phyloP scores from a whole-genome alignment of 352 stramenopile species.

The Phytophthora citricola region DNA sequence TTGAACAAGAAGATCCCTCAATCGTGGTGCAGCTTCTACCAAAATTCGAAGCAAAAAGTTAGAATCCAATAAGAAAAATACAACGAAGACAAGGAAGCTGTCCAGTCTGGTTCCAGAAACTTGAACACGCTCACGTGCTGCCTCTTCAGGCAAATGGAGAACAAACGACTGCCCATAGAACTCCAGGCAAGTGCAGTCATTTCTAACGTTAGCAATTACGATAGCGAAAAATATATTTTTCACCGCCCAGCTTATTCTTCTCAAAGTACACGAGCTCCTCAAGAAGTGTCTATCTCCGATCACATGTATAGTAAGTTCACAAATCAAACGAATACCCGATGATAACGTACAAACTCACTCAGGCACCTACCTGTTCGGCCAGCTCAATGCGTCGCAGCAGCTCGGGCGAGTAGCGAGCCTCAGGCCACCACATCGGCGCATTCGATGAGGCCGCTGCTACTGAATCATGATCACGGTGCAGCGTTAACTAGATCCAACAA shows the following conservation, averaged over 20 bases:
- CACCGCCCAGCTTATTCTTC: slow-evolving; percentile 12
- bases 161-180: neutral
- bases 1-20: no score
- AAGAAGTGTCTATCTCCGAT: neutral
- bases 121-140: no score
- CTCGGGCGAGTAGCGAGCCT: slow-evolving; percentile 44
- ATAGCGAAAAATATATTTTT: neutral
- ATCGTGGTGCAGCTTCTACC: no score
- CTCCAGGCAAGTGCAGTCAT: neutral
- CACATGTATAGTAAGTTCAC: no score
- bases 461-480: slow-evolving; percentile 35
- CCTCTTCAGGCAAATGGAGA: no score
- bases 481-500: slow-evolving; percentile 30
- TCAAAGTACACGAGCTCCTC: slow-evolving; percentile 10
- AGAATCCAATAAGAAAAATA: no score
- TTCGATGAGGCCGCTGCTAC: neutral
- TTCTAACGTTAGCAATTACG: neutral
- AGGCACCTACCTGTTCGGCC: slow-evolving; percentile 45
- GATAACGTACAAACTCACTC: neutral
- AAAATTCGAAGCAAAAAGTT: no score
- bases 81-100: no score
- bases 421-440: slow-evolving; percentile 66
- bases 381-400: slow-evolving; percentile 46
- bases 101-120: no score
- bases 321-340: no score